phyloP scores from a whole-genome alignment of 768 basidiomycete genomes.

The Russula emetica region DNA sequence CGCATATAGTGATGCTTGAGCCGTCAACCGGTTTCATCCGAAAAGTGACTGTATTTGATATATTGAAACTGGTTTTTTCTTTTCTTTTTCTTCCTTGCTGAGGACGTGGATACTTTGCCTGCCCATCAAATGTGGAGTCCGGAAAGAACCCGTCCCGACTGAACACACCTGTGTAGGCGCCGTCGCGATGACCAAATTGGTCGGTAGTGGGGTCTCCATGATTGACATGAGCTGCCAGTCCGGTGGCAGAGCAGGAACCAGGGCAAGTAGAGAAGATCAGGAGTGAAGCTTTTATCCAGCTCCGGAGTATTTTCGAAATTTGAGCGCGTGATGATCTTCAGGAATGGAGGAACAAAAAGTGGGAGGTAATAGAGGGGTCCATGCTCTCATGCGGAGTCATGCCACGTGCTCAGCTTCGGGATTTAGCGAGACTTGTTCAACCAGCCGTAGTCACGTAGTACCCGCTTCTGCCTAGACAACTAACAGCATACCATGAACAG shows the following conservation, averaged over 20 bases:
- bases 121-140: not conserved
- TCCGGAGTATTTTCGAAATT: not conserved
- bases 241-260: slow-evolving; percentile 9
- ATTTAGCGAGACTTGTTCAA: not conserved
- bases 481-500: not conserved
- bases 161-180: not conserved
- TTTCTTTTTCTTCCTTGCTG: not conserved
- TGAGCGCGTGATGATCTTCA: slow-evolving; percentile 6
- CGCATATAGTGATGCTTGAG: not conserved
- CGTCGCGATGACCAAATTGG: not conserved
- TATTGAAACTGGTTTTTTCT: too few relatives aligned
- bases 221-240: not conserved
- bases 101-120: not conserved
- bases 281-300: not conserved
- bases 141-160: not conserved
- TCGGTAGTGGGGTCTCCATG: not conserved
- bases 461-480: not conserved
- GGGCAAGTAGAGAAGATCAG: slow-evolving; percentile 10
- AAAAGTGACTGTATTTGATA: not conserved
- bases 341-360: not conserved
- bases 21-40: not conserved
- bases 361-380: too few relatives aligned
- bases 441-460: not conserved
- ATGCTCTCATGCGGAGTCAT: too few relatives aligned
- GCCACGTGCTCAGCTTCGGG: not conserved